Percentiles rank a stretch among this genome's conserved stretches.
Conservation (phyloP, 768 basidiomycete species). For the Pleurotus cornucopiae region DNA sequence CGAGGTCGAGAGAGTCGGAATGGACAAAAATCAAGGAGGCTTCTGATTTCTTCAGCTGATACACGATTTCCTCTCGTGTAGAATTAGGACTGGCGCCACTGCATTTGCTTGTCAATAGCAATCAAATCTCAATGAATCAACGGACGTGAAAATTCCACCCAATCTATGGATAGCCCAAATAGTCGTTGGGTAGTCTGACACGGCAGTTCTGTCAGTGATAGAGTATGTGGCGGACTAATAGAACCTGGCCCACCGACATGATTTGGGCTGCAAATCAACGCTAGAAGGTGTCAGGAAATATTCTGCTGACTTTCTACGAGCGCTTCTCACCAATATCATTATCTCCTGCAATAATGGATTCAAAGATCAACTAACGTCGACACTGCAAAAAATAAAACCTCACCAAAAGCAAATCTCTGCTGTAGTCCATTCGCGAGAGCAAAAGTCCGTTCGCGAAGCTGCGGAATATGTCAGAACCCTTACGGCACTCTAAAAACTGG, state of each 20-base stretch:
- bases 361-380: background rate
- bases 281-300: conserved; percentile 20
- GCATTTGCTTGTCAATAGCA: conserved; percentile 15
- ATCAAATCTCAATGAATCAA: background rate
- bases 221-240: background rate
- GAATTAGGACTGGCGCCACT: conserved; percentile 55
- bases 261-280: conserved; percentile 51
- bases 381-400: conserved; percentile 6
- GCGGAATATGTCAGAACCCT: conserved; percentile 9
- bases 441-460: conserved; percentile 36
- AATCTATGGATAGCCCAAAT: conserved; percentile 50
- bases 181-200: conserved; percentile 39
- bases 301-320: no score
- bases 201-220: background rate
- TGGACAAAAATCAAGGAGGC: conserved; percentile 41
- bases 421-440: conserved; percentile 36
- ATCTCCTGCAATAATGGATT: conserved; percentile 30
- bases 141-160: conserved; percentile 50
- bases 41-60: conserved; percentile 43
- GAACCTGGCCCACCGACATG: conserved; percentile 36
- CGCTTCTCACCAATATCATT: conserved; percentile 43
- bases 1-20: conserved; percentile 31
- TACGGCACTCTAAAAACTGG: background rate
- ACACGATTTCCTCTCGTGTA: conserved; percentile 45
- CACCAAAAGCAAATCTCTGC: conserved; percentile 33